Evolutionary conservation across 257 asterid genomes (phyloP).

Genomic region (Plantago major): DNA sequence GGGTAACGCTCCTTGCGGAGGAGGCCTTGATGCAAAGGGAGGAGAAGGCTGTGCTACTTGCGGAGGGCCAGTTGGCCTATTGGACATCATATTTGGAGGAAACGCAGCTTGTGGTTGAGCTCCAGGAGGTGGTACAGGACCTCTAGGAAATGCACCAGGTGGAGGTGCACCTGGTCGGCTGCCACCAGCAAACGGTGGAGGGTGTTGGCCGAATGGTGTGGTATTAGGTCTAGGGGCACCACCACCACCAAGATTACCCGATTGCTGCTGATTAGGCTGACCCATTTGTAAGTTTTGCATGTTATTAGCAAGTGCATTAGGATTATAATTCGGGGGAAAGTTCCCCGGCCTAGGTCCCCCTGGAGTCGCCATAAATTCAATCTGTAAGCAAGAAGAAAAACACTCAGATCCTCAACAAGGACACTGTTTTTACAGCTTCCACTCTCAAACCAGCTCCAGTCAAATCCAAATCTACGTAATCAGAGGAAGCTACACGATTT

Average conservation of each 20-base stretch:
- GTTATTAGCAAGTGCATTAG: constrained; percentile 66
- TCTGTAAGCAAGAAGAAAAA: constrained; percentile 22
- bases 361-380: constrained; percentile 77
- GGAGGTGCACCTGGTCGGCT: constrained; percentile 78
- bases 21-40: constrained; percentile 69
- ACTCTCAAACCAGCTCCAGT: constrained; percentile 20
- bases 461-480: constrained; percentile 33
- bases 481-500: constrained; percentile 4
- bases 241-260: constrained; percentile 33
- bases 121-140: constrained; percentile 41
- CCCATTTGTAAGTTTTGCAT: constrained; percentile 79
- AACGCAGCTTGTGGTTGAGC: constrained; percentile 51
- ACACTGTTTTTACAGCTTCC: constrained; percentile 15
- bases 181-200: constrained; percentile 56
- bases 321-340: constrained; percentile 70
- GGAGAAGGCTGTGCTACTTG: constrained; percentile 65
- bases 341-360: constrained; percentile 88
- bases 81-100: constrained; percentile 44
- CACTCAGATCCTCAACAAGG: constrained; percentile 30
- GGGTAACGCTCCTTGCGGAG: constrained; percentile 66
- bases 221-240: constrained; percentile 55
- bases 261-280: constrained; percentile 62
- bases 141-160: constrained; percentile 66
- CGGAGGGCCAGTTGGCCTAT: constrained; percentile 62
- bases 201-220: constrained; percentile 73